Evolutionary conservation across 352 stramenopile genomes (phyloP).

Genomic region (Globisporangium spinosum): DNA sequence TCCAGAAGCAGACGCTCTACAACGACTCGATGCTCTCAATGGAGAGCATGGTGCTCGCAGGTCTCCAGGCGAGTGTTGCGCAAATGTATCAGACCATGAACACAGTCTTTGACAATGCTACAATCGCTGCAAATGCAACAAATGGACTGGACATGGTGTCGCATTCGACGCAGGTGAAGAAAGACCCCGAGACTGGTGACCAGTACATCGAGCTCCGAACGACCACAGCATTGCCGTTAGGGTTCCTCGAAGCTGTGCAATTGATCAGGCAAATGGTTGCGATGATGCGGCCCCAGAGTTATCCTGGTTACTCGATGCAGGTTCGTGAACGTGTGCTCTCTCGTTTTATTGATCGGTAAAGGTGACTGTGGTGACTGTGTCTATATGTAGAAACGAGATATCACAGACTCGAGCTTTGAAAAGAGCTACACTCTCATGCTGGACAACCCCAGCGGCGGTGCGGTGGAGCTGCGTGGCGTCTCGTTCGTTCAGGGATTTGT

Average conservation of each 20-base stretch:
- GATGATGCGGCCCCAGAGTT: conserved; percentile 12
- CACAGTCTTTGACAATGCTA: neutral
- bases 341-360: neutral
- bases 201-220: conserved; percentile 12
- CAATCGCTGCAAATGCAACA: neutral
- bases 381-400: conserved; percentile 1
- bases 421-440: conserved; percentile 13
- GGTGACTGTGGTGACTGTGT: neutral
- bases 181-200: neutral
- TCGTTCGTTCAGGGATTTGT: conserved; percentile 9
- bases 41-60: neutral
- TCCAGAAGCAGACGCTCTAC: conserved; percentile 9
- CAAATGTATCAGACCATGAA: conserved; percentile 8
- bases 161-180: conserved; percentile 2
- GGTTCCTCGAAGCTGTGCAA: conserved; percentile 11
- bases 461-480: conserved; percentile 8
- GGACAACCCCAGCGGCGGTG: neutral
- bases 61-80: neutral
- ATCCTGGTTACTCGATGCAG: conserved; percentile 2
- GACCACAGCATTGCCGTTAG: neutral
- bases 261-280: conserved; percentile 8
- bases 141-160: neutral
- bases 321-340: neutral
- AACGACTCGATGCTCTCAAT: conserved; percentile 6
- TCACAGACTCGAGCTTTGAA: conserved; percentile 9